Conservation (phyloP, 2,329 filamentous ascomycete genomes). For the Pyrenophora graminea region DNA sequence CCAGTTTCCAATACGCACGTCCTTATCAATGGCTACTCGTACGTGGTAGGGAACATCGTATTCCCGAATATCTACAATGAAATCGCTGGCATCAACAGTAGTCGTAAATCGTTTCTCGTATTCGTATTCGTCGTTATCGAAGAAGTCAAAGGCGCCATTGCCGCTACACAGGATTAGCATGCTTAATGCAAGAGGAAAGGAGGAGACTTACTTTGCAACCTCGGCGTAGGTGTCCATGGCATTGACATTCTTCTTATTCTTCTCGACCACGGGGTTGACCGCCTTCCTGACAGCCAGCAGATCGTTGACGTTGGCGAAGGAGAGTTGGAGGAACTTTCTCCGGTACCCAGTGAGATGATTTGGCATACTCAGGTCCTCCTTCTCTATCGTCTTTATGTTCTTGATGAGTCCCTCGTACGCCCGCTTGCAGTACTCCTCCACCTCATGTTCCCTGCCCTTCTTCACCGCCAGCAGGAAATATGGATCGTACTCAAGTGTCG, state of each 20-base stretch:
- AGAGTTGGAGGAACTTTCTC: constrained; percentile 83
- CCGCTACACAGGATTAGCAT: constrained; percentile 55
- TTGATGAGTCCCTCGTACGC: constrained; percentile 83
- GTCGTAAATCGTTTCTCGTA: constrained; percentile 78
- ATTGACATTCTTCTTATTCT: constrained; percentile 94
- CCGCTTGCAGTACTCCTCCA: constrained; percentile 89
- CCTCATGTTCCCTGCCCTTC: constrained; percentile 84
- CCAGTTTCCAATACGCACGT: constrained; percentile 96
- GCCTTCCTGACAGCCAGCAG: constrained; percentile 81
- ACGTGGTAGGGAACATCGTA: constrained; percentile 99
- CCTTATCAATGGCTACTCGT: constrained; percentile 95
- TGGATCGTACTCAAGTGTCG: constrained; percentile 92
- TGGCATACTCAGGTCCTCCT: constrained; percentile 92
- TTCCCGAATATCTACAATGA: constrained; percentile 96
- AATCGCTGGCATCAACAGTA: constrained; percentile 90
- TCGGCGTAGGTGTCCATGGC: constrained; percentile 99
- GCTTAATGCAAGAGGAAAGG: background rate
- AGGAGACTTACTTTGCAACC: constrained; percentile 73
- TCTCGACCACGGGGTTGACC: constrained; percentile 89
- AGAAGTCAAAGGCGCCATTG: constrained; percentile 87
- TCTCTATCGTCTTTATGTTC: constrained; percentile 74
- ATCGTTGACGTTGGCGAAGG: constrained; percentile 85
- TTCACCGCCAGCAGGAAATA: constrained; percentile 94
- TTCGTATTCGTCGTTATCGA: constrained; percentile 80
- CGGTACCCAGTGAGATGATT: constrained; percentile 93